These are phyloP conservation scores for Lumnitzera racemosa DNA, from an alignment of 345 rosid species.

Conservation along the genomic window DNA sequence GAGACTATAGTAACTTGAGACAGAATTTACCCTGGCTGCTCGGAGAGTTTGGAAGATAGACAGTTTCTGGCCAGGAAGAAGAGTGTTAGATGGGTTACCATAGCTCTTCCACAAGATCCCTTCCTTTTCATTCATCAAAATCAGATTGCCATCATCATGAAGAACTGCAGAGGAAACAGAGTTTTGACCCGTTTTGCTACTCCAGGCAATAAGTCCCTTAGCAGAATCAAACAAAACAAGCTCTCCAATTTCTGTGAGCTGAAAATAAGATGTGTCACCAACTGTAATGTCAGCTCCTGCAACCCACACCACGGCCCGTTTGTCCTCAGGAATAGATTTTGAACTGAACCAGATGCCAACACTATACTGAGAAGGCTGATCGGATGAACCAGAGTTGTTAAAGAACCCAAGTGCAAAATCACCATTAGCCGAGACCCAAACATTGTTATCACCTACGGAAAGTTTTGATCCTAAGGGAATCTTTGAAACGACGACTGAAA, in stretches of 20 bases:
- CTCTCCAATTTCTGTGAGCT: constrained; percentile 49
- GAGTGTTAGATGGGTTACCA: constrained; percentile 55
- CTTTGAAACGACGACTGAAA: constrained; percentile 33
- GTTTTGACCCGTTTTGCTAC: constrained; percentile 38
- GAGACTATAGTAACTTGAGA: constrained; percentile 74
- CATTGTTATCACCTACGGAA: constrained; percentile 34
- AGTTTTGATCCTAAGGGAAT: constrained; percentile 60
- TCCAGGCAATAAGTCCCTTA: constrained; percentile 40
- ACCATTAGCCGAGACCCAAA: constrained; percentile 63
- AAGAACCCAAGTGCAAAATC: constrained; percentile 68
- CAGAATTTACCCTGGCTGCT: constrained; percentile 45
- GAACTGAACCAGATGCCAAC: constrained; percentile 71
- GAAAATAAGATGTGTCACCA: constrained; percentile 52
- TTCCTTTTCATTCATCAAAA: constrained; percentile 33
- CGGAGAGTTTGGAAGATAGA: constrained; percentile 33
- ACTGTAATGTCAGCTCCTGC: constrained; percentile 59
- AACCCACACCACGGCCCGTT: constrained; percentile 60
- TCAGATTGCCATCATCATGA: constrained; percentile 64
- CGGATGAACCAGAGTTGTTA: constrained; percentile 36
- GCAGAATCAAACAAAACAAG: constrained; percentile 58
- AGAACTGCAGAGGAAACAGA: constrained; percentile 53
- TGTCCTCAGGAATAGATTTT: constrained; percentile 35
- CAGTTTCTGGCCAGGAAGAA: constrained; percentile 70
- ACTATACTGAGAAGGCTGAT: constrained; percentile 51
- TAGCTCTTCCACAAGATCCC: constrained; percentile 73